A percentile compares a stretch with the other conserved stretches of the same genome.
phyloP scores from a whole-genome alignment of 495 filamentous ascomycete species.

The Trichodelitschia bisporula region DNA sequence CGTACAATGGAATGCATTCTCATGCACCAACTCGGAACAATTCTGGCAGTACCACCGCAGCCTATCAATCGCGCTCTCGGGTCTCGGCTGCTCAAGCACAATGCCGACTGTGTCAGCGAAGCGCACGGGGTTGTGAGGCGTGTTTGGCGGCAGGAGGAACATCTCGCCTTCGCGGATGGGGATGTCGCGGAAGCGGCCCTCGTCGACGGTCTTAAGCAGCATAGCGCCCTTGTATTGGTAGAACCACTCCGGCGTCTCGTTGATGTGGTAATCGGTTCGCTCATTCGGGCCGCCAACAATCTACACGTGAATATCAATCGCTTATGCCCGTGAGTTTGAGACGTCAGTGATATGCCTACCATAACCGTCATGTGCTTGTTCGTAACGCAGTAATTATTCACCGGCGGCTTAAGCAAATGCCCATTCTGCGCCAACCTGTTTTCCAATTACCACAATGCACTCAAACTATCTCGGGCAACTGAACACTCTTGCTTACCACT shows the following conservation, averaged over 20 bases:
- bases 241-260: constrained; percentile 90
- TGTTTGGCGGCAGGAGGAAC: constrained; percentile 75
- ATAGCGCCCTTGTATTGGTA: constrained; percentile 86
- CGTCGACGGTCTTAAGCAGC: constrained; percentile 74
- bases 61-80: constrained; percentile 39
- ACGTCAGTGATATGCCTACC: constrained; percentile 18
- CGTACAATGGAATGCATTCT: constrained; percentile 68
- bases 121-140: constrained; percentile 60
- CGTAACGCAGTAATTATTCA: constrained; percentile 96
- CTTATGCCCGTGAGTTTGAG: too few species aligned
- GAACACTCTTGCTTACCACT: too few species aligned
- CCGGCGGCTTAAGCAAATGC: constrained; percentile 78
- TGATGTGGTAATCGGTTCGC: constrained; percentile 96
- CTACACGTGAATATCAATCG: too few species aligned
- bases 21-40: constrained; percentile 54
- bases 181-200: constrained; percentile 48
- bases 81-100: constrained; percentile 73
- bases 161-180: constrained; percentile 80
- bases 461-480: too few species aligned
- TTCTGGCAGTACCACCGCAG: constrained; percentile 77
- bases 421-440: constrained; percentile 80
- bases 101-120: constrained; percentile 51
- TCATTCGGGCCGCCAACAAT: constrained; percentile 94
- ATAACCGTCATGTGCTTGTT: constrained; percentile 58
- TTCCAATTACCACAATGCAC: too few species aligned